phyloP scores from a whole-genome alignment of 176 grass and related monocot species.

The Cenchrus purpureus region DNA sequence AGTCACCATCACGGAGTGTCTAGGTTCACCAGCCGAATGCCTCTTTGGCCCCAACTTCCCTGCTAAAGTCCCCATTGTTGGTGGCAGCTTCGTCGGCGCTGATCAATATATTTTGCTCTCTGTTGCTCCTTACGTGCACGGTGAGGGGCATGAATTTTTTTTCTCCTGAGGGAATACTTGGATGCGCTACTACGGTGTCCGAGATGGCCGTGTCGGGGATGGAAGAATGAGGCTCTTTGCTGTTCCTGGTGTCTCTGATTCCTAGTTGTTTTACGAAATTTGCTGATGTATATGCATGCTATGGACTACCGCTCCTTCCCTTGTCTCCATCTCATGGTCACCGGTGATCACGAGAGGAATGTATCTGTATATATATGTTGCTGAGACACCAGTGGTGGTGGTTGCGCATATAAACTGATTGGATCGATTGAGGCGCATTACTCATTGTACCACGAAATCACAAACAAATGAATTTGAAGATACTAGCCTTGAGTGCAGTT shows the following conservation, averaged over 20 bases:
- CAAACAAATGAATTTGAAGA: background rate
- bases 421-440: background rate
- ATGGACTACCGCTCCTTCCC: background rate
- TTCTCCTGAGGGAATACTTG: too few relatives aligned
- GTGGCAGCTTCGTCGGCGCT: too few relatives aligned
- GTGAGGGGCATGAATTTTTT: too few relatives aligned
- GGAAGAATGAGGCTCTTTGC: background rate
- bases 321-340: background rate
- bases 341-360: background rate
- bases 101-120: too few relatives aligned
- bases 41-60: too few relatives aligned
- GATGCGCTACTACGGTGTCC: too few relatives aligned
- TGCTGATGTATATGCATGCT: background rate
- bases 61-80: too few relatives aligned
- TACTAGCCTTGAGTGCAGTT: too few relatives aligned
- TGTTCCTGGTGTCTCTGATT: background rate
- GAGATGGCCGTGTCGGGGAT: background rate
- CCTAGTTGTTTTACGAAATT: background rate
- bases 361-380: background rate
- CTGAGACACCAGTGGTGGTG: background rate
- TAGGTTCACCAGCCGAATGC: too few relatives aligned
- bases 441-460: background rate
- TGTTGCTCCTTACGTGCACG: too few relatives aligned
- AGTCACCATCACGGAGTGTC: too few relatives aligned
- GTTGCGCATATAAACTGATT: background rate